Base-by-base conservation (phyloP, 2,329 filamentous ascomycete genomes). In the Claviceps fusiformis region DNA sequence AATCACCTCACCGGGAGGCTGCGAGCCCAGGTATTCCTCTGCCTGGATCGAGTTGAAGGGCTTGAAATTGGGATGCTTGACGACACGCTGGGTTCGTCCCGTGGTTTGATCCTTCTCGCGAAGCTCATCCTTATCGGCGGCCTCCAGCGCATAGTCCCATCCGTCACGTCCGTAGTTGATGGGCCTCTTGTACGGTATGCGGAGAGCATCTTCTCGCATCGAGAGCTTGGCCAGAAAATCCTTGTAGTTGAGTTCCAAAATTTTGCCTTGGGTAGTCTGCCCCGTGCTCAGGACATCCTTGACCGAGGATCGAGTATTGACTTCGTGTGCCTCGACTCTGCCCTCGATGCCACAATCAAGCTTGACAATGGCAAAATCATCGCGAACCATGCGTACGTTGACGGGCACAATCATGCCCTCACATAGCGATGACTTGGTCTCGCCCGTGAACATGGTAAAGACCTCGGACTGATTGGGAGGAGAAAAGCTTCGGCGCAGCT, bases 21-120 rank as follows among this genome's bases (percentile, higher is more conserved):
- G 89, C 15, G 87, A 88, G 46, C 90, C 90, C 37, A 98, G 79
- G 68, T 86, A 97, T 68, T 97, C 89, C 70, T 97, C 89, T 0
- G 93, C 93, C 71, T 97, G 90, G 2, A 84, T 83, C 35, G 89
- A 82, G 70, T 95, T 96, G 78, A 95, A 97, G 0, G 90, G 86
- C 62, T 86, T 87, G 80, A 97, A 98, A 17, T 97, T 81, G 31
- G 93, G 92, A 67, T 98, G 93, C 70, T 98, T 98, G 75, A 98
- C 93, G 57, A 98, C 93, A 68, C 93, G 83, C 68, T 95, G 89
- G 2, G 88, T 86, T 52, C 93, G 88, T 15, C 89, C 90, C 19
- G 88, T 88, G 11, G 82, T 81, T 66, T 89, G 87, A 65, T 93
- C 89, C 72, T 91, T 95, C 68, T 95, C 89, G 55, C 86, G 83